Evolutionary conservation across 192 early-diverging fungal species (phyloP).

Genomic region (Coemansia asiatica): DNA sequence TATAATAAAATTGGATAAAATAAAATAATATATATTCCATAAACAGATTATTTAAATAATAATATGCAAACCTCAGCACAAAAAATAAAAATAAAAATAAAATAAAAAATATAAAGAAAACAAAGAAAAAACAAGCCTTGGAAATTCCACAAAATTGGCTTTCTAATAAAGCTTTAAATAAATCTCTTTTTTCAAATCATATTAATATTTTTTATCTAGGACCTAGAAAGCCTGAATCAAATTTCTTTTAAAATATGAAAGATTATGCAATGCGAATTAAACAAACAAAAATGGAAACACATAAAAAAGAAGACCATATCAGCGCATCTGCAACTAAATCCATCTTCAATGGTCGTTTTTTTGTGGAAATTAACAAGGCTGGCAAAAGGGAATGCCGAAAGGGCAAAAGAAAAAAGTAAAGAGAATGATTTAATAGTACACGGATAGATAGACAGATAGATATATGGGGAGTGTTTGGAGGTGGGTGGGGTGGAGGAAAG

Average conservation of each 20-base stretch:
- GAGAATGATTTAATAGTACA: not conserved
- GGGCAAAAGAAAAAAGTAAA: not conserved
- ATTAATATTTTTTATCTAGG: not conserved
- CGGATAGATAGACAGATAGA: not conserved
- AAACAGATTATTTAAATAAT: not conserved
- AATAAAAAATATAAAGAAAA: slow-evolving; percentile 8
- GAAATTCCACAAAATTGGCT: not conserved
- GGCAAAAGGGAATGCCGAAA: not conserved
- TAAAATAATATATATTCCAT: not conserved
- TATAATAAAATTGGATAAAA: not conserved
- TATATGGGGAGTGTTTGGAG: not conserved
- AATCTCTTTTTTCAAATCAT: not conserved
- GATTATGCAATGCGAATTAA: not conserved
- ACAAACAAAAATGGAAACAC: not conserved
- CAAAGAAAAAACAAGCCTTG: slow-evolving; percentile 6
- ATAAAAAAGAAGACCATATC: not conserved
- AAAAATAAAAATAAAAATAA: not conserved
- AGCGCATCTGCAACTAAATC: not conserved
- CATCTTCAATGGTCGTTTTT: not conserved
- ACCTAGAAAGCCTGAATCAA: not conserved
- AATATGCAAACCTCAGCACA: too few relatives aligned
- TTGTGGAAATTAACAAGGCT: slow-evolving; percentile 1
- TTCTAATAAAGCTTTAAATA: not conserved
- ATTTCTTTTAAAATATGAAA: not conserved
- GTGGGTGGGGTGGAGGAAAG: not conserved